Percentiles rank a stretch among this genome's conserved stretches.
These are phyloP conservation scores for Suillus discolor DNA, from an alignment of 768 basidiomycete species.

Conservation along the genomic window DNA sequence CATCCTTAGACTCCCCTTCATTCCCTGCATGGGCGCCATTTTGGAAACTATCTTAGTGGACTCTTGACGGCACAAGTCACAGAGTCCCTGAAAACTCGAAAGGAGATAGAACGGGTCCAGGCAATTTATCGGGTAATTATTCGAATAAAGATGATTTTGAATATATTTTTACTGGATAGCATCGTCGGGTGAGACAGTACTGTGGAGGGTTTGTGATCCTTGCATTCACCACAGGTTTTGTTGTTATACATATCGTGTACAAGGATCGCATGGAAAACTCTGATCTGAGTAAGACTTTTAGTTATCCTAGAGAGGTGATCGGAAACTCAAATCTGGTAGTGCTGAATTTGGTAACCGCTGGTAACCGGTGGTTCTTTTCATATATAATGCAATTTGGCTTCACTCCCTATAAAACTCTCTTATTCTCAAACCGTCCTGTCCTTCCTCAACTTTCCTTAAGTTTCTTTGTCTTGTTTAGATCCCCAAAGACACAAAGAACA, in stretches of 20 bases:
- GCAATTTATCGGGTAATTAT: neutral
- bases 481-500: constrained; percentile 11
- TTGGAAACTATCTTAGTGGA: neutral
- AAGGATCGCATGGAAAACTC: neutral
- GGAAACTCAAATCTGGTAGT: neutral
- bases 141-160: neutral
- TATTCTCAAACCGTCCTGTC: neutral
- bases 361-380: constrained; percentile 9
- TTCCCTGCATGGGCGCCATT: neutral
- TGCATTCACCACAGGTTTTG: neutral
- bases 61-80: neutral
- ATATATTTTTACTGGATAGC: neutral
- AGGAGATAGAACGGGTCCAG: neutral
- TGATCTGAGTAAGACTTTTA: neutral
- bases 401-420: constrained; percentile 8
- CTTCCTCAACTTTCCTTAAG: constrained; percentile 17
- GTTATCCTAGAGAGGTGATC: neutral
- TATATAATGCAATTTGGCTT: neutral
- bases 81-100: neutral
- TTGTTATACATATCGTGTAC: neutral
- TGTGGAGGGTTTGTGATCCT: neutral
- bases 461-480: constrained; percentile 10
- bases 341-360: neutral
- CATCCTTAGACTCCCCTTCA: neutral
- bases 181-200: neutral